A percentile compares a stretch with the other conserved stretches of the same genome.
Conservation (phyloP, 1,284 basidiomycete species). For the Vanrija sp. region DNA sequence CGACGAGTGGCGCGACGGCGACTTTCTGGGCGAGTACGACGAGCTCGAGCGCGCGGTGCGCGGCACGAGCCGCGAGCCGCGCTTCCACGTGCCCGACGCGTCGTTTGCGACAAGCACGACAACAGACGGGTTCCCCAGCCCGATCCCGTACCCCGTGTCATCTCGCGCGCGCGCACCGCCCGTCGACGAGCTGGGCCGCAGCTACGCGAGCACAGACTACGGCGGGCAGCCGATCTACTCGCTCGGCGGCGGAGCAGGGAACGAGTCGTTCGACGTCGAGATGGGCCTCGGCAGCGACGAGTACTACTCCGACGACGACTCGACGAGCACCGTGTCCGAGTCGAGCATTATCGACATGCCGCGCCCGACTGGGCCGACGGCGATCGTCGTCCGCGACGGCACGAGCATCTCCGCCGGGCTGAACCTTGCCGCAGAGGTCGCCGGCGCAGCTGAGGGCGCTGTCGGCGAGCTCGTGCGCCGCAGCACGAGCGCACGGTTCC, state of each 20-base stretch:
- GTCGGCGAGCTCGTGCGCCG: conserved; percentile 3
- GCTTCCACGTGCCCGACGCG: not conserved
- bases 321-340: conserved; percentile 3
- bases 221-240: no score
- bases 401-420: not conserved
- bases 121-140: not conserved
- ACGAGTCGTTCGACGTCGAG: not conserved
- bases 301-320: not conserved
- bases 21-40: not conserved
- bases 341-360: conserved; percentile 18
- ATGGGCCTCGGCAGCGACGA: not conserved
- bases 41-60: not conserved
- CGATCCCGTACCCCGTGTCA: no score
- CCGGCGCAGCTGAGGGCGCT: not conserved
- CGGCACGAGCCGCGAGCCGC: not conserved
- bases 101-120: not conserved
- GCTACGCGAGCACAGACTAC: no score
- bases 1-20: not conserved
- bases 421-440: not conserved
- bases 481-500: conserved; percentile 2
- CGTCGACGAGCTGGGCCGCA: no score
- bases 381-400: conserved; percentile 2
- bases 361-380: conserved; percentile 1
- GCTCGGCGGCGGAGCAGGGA: no score
- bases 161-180: no score